A percentile compares a stretch with the other conserved stretches of the same genome.
Conservation (phyloP, 352 stramenopile species). For the Globisporangium cylindrosporum region DNA sequence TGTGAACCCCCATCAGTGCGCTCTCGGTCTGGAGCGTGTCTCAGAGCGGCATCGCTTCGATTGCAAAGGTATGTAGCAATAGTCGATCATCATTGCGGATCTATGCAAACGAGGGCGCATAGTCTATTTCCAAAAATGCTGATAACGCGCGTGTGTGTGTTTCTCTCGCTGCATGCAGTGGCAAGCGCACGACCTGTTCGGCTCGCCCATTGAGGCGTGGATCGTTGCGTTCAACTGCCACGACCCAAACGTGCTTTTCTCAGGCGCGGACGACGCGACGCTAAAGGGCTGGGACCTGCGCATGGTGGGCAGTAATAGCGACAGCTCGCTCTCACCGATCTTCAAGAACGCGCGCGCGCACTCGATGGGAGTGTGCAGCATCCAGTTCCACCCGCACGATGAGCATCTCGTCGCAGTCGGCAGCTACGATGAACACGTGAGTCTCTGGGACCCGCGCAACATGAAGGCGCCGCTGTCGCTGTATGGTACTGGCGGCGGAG, state of each 20-base stretch:
- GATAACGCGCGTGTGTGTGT: not conserved
- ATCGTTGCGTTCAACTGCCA: slow-evolving; percentile 82
- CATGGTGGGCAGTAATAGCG: slow-evolving; percentile 1
- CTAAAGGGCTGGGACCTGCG: slow-evolving; percentile 84
- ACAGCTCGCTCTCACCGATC: slow-evolving; percentile 23
- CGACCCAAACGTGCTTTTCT: slow-evolving; percentile 73
- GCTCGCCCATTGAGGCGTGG: slow-evolving; percentile 79
- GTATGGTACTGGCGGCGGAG: slow-evolving; percentile 56
- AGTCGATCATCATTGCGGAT: not conserved
- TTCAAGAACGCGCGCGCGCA: slow-evolving; percentile 65
- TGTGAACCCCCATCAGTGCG: not conserved
- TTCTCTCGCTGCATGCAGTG: slow-evolving; percentile 26
- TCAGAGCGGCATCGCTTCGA: slow-evolving; percentile 11
- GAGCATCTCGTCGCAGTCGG: slow-evolving; percentile 65
- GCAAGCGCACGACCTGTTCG: slow-evolving; percentile 70
- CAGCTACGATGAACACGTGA: slow-evolving; percentile 83
- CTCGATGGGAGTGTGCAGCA: slow-evolving; percentile 83
- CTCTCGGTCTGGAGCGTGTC: slow-evolving; percentile 18
- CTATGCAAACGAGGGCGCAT: slow-evolving; percentile 16
- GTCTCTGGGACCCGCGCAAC: slow-evolving; percentile 70
- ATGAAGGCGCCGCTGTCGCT: slow-evolving; percentile 51
- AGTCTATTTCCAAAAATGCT: not conserved
- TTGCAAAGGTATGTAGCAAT: slow-evolving; percentile 12
- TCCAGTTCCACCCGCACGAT: slow-evolving; percentile 77
- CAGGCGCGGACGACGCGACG: slow-evolving; percentile 70